Evolutionary conservation across 2,329 filamentous ascomycete genomes (phyloP).

Genomic region (Scedosporium aurantiacum): DNA sequence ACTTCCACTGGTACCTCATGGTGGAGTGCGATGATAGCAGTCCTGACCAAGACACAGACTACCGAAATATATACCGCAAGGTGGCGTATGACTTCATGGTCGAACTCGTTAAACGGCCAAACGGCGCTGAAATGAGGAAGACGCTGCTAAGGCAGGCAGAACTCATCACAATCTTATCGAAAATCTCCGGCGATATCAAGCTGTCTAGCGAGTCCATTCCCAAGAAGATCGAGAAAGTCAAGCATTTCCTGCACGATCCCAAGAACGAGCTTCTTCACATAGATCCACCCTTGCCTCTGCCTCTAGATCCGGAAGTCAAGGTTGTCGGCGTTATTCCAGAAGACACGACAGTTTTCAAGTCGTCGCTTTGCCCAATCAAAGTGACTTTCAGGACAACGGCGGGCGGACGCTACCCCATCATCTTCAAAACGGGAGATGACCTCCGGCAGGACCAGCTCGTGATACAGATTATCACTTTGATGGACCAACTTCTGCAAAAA

Average conservation of each 20-base stretch:
- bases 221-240: conserved; percentile 73
- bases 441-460: conserved; percentile 94
- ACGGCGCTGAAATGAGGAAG: conserved; percentile 62
- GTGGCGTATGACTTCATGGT: conserved; percentile 96
- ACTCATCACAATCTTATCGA: conserved; percentile 74
- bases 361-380: conserved; percentile 81
- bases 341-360: conserved; percentile 89
- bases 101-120: conserved; percentile 61
- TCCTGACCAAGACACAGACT: conserved; percentile 60
- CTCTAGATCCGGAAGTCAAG: conserved; percentile 72
- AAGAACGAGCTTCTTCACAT: conserved; percentile 80
- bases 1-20: conserved; percentile 97
- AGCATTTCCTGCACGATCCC: conserved; percentile 72
- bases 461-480: conserved; percentile 91
- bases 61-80: conserved; percentile 79
- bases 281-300: conserved; percentile 76
- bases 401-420: conserved; percentile 73
- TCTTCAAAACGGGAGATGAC: conserved; percentile 97
- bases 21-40: conserved; percentile 87
- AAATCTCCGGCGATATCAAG: conserved; percentile 81
- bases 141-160: conserved; percentile 79
- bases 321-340: conserved; percentile 73
- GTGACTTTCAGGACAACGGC: conserved; percentile 76
- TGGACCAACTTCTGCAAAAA: conserved; percentile 91
- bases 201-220: conserved; percentile 66